These are phyloP conservation scores for Yamadazyma philogaea DNA, from an alignment of 805 yeast species.

Conservation along the genomic window DNA sequence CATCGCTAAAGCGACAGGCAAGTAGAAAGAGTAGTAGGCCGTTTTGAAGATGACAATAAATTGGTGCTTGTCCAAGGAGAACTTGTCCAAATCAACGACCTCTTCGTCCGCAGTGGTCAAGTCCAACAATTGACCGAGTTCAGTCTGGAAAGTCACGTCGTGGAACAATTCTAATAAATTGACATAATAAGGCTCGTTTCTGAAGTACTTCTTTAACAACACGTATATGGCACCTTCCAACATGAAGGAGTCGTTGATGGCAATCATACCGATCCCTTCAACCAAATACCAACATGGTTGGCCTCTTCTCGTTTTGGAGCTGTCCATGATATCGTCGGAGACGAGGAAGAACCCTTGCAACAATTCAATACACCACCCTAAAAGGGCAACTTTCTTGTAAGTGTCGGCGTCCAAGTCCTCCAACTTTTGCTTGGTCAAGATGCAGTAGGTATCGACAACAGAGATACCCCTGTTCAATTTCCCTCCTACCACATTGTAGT, in stretches of 20 bases:
- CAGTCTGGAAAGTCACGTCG: constrained; percentile 96
- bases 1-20: constrained; percentile 98
- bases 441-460: constrained; percentile 86
- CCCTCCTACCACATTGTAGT: constrained; percentile 94
- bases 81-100: constrained; percentile 81
- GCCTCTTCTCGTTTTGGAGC: constrained; percentile 94
- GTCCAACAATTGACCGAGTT: constrained; percentile 93
- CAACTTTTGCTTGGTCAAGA: constrained; percentile 58
- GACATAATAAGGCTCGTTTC: constrained; percentile 74
- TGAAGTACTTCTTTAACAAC: constrained; percentile 85
- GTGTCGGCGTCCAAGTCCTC: constrained; percentile 65
- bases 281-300: constrained; percentile 96
- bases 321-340: constrained; percentile 98
- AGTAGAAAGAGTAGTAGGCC: constrained; percentile 93
- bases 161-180: constrained; percentile 93
- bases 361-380: constrained; percentile 95
- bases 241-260: constrained; percentile 97
- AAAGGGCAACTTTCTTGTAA: constrained; percentile 77
- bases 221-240: constrained; percentile 91
- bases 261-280: constrained; percentile 81
- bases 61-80: constrained; percentile 84
- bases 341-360: constrained; percentile 95
- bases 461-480: constrained; percentile 94
- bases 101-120: constrained; percentile 97
- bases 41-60: constrained; percentile 96